Conservation (phyloP, 176 grass and related monocot species). For the Typha latifolia region DNA sequence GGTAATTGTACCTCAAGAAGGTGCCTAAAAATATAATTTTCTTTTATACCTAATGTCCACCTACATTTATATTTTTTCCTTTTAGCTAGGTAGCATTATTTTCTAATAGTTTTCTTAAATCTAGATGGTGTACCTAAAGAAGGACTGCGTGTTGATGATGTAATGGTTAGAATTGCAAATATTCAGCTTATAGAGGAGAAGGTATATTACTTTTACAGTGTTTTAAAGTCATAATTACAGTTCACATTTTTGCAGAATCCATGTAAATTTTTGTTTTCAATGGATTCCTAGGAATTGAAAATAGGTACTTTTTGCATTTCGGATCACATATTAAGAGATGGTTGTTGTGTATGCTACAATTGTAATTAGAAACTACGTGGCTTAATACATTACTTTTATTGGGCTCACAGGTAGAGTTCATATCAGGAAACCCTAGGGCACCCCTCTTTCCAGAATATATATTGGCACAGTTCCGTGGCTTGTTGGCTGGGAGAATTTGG, state of each 20-base stretch:
- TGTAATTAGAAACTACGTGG: neutral
- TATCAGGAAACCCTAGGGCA: conserved; percentile 11
- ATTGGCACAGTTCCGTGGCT: conserved; percentile 28
- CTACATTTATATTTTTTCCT: conserved; percentile 21
- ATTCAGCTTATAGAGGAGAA: conserved; percentile 86
- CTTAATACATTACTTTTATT: neutral
- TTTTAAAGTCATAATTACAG: neutral
- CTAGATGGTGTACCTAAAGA: conserved; percentile 97
- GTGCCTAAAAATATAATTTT: conserved; percentile 5
- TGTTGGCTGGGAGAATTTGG: conserved; percentile 38
- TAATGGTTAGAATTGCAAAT: conserved; percentile 74
- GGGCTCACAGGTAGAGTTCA: conserved; percentile 13
- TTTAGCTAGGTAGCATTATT: neutral
- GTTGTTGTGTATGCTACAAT: neutral
- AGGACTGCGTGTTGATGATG: conserved; percentile 61
- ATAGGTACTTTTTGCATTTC: neutral
- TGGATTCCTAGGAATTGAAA: conserved; percentile 8
- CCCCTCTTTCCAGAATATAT: conserved; percentile 29
- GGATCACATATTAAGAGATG: neutral
- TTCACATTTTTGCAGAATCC: conserved; percentile 2
- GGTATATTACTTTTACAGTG: conserved; percentile 35
- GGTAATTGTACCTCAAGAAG: conserved; percentile 39
- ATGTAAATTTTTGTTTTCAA: neutral
- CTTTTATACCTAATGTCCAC: conserved; percentile 20
- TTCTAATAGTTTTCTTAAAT: conserved; percentile 5